Conservation (phyloP, 1,284 basidiomycete species). For the Ganoderma leucocontextum region DNA sequence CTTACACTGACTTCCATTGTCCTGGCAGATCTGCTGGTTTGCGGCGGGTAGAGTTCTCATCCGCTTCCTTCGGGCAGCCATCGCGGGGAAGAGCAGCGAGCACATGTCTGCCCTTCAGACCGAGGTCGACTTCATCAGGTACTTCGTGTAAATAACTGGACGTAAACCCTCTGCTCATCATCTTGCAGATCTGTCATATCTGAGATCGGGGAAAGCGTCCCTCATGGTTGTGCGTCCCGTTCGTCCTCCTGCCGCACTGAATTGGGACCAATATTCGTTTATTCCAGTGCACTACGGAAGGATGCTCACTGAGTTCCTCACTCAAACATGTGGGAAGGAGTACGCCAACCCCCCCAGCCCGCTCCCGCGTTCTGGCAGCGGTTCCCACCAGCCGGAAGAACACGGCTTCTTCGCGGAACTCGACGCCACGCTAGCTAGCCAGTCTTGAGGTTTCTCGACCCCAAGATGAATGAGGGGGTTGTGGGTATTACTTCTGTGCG, state of each 20-base stretch:
- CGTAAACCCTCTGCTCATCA: not conserved
- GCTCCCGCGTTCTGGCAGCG: not conserved
- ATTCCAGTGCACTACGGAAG: conserved; percentile 61
- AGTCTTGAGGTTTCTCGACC: not conserved
- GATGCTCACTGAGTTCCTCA: conserved; percentile 60
- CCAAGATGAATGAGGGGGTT: not conserved
- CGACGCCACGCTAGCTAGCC: not conserved
- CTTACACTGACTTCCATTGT: conserved; percentile 16
- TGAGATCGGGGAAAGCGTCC: conserved; percentile 70
- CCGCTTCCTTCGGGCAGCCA: conserved; percentile 67
- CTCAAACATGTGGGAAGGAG: conserved; percentile 43
- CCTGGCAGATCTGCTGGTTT: conserved; percentile 71
- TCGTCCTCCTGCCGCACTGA: not conserved
- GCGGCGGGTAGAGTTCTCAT: conserved; percentile 69
- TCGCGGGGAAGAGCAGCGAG: conserved; percentile 58
- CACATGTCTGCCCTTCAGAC: conserved; percentile 62
- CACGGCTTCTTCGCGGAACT: not conserved
- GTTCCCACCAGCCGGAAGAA: conserved; percentile 4
- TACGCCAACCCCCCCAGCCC: conserved; percentile 27
- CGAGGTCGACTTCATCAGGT: conserved; percentile 75
- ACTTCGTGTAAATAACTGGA: conserved; percentile 34
- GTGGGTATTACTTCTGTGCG: not conserved
- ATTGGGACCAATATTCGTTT: not conserved
- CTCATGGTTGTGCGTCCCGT: conserved; percentile 57
- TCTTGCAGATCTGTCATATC: conserved; percentile 59